Evolutionary conservation across 2,329 filamentous ascomycete genomes (phyloP).

Genomic region (Tolypocladium guangdongense): DNA sequence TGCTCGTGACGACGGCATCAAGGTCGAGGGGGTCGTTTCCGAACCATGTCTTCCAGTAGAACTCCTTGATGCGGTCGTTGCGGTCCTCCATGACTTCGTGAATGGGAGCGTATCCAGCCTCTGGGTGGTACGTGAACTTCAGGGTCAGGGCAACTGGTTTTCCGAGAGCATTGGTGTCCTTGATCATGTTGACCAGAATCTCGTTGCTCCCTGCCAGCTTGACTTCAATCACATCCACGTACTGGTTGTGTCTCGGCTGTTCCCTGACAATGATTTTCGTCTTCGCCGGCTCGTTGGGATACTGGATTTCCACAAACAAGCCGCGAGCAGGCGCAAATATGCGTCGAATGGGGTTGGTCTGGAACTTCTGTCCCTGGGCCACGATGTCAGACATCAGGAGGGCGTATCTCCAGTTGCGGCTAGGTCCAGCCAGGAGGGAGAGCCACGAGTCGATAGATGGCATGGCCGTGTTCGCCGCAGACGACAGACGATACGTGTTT

Average conservation of each 20-base stretch:
- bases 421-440: slow-evolving; percentile 72
- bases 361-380: slow-evolving; percentile 91
- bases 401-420: slow-evolving; percentile 87
- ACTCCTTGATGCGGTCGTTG: slow-evolving; percentile 98
- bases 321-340: slow-evolving; percentile 81
- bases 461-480: slow-evolving; percentile 59
- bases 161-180: slow-evolving; percentile 79
- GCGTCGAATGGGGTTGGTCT: slow-evolving; percentile 89
- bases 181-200: slow-evolving; percentile 82
- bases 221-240: slow-evolving; percentile 80
- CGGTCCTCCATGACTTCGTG: slow-evolving; percentile 91
- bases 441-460: slow-evolving; percentile 79
- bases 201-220: slow-evolving; percentile 64
- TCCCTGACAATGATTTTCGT: slow-evolving; percentile 83
- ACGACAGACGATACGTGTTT: slow-evolving; percentile 73
- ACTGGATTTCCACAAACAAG: slow-evolving; percentile 75
- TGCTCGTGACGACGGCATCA: slow-evolving; percentile 71
- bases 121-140: slow-evolving; percentile 86
- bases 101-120: slow-evolving; percentile 95
- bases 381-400: slow-evolving; percentile 89
- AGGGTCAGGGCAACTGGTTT: slow-evolving; percentile 75
- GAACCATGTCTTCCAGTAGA: slow-evolving; percentile 98
- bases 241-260: slow-evolving; percentile 73
- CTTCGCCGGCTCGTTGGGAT: slow-evolving; percentile 72
- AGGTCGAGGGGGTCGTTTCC: slow-evolving; percentile 76